Base-by-base conservation (phyloP, 176 grass and related monocot genomes). In the Aegilops umbellulata region DNA sequence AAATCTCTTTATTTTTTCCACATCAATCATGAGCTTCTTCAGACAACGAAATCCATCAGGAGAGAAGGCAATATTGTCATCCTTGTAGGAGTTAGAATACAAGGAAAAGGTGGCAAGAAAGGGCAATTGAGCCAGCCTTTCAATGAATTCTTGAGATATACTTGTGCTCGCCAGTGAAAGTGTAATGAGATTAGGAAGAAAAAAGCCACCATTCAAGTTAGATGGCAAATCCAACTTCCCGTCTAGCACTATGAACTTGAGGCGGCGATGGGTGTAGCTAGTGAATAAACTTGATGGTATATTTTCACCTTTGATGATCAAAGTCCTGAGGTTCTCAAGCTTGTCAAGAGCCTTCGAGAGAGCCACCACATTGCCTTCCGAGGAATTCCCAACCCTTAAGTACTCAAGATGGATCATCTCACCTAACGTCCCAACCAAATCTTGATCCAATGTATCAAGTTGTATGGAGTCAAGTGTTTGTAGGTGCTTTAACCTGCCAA, bases 391-490 rank as follows among this genome's bases (percentile, higher is more conserved):
- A 53, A 53, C 16, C 0, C 49, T 53, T 53, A 53, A 53, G 49
- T 53, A 53, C 16, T 53, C 49, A 53, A 53, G 49, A 53, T 53
- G 16, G 16, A 53, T 53, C 49, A 53, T 53, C 16, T 53, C 49
- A 53, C 49, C 49, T 53, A 53, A 19, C 1, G 49, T 39, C 67
- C 82, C 69, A 84, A 19, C 36, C 34, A 75, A 22, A 12, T 53
- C 16, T 1, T 53, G 6, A 11, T 63, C 4, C 49, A 53, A 53
- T 53, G 49, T 53, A 72, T 83, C 49, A 27, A 51, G 24, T 47
- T 75, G 44, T 57, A 84, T 46, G 19, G 69, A 74, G 22, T 84
- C 69, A 42, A 84, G 82, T 44, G 82, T 84, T 6, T 83, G 81
- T 36, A 83, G 81, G 23, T 83, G 35, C 53, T 57, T 41, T 24